Base-by-base conservation (phyloP, 2,329 filamentous ascomycete species). In the Hysterium pulicare region DNA sequence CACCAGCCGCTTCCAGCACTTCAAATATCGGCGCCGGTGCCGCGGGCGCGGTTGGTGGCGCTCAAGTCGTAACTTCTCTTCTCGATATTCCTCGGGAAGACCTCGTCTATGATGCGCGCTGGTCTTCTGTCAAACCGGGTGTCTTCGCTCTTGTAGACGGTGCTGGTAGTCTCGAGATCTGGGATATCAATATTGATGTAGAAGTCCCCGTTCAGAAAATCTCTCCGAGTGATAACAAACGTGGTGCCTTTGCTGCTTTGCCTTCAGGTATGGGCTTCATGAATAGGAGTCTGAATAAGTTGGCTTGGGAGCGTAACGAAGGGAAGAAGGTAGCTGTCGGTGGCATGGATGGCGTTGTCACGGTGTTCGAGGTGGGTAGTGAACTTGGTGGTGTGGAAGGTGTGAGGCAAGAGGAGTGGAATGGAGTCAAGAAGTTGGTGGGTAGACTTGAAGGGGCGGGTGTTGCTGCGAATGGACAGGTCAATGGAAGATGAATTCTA, bases 91-190 rank as follows among this genome's bases (percentile, higher is more conserved):
- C 87, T 16, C 85, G 93, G 41, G 94, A 98, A 70, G 94, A 98
- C 58, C 84, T 96, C 16, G 90, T 98, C 39, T 98, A 98, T 70
- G 91, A 96, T 64, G 90, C 89, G 2, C 85, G 84, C 40, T 98
- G 94, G 94, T 95, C 89, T 11, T 93, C 93, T 0, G 81, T 93
- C 51, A 91, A 93, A 64, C 93, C 93, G 0, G 90, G 90, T 28
- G 87, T 98, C 7, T 98, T 98, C 68, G 89, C 88, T 1, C 81
- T 95, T 16, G 93, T 97, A 2, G 94, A 98, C 56, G 93, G 93
- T 24, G 88, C 87, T 2, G 94, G 93, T 22, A 87, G 83, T 67
- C 75, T 98, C 15, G 94, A 98, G 69, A 77, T 98, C 38, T 98
- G 93, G 88, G 94, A 98, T 62, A 80, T 98, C 39, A 91, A 87